These are phyloP conservation scores for Fusarium sororula DNA, from an alignment of 2,329 filamentous ascomycete genomes.

Conservation along the genomic window DNA sequence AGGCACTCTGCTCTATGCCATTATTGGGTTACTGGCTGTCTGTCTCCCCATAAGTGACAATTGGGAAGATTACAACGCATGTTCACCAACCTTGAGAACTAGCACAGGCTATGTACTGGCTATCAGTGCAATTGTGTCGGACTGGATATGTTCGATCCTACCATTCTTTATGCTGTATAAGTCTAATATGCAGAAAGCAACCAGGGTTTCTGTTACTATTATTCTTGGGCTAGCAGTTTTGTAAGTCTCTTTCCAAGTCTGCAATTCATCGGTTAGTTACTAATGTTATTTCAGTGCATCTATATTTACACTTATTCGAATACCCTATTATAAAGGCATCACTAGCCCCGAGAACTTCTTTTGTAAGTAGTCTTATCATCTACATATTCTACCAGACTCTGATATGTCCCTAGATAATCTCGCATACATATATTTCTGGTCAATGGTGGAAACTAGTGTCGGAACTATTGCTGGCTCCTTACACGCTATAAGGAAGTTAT, in stretches of 20 bases:
- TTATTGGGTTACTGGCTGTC: background rate
- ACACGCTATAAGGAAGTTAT: background rate
- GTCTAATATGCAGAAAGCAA: background rate
- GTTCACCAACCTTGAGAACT: background rate
- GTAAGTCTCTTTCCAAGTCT: background rate
- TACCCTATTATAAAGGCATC: background rate
- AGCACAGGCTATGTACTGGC: background rate
- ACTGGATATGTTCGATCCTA: background rate
- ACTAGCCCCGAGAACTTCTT: background rate
- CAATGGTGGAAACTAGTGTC: background rate
- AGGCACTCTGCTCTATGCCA: too few species aligned
- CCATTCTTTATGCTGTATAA: background rate
- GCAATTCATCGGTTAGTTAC: accelerated
- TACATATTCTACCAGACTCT: too few species aligned
- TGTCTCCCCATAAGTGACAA: background rate
- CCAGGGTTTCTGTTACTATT: background rate
- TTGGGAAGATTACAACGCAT: background rate
- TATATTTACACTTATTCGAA: background rate
- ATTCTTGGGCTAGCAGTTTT: background rate
- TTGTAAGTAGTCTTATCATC: background rate
- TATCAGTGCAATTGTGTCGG: background rate
- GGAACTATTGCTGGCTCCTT: background rate
- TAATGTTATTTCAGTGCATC: background rate
- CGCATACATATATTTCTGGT: background rate
- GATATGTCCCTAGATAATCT: background rate